Base-by-base conservation (phyloP, 179 eudicot species). In the Pouteria campechiana region DNA sequence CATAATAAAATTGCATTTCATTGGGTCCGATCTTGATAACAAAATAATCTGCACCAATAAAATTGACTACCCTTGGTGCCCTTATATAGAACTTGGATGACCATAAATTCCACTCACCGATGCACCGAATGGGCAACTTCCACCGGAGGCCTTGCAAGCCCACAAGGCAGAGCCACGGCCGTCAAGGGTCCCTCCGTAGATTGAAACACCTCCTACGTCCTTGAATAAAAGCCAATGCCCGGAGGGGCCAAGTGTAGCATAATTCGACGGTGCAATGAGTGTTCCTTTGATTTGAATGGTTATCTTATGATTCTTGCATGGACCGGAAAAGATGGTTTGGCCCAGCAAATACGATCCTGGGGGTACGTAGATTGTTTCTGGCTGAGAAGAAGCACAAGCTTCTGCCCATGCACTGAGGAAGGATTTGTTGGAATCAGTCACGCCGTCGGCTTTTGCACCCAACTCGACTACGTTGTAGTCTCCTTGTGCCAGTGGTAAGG, bases 121-220 rank as follows among this genome's bases (percentile, higher is more conserved):
- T 15, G 70, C 78, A 27, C 87, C 93, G 3, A 9, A 4, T 0
- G 83, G 93, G 24, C 83, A 73, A 27, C 27, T 41, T n/a, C 46
- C 57, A 44, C 68, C 63, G 3, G 72, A 55, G 12, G 38, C 30
- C 58, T 73, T 78, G 44, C 93, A 82, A 36, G 57, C 61, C 88
- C 93, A 82, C 45, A 79, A 42, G 19, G 29, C 39, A 23, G 61
- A 35, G 2, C 93, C 83, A 27, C 48, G 50, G 0, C 69, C 81
- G 7, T 79, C 88, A 18, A 82, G 41, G 19, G 29, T 48, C 8
- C 88, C 93, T 13, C 88, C 83, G 7, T 41, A 19, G 33, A 68
- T 56, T 7, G 67, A 40, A 37, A 80, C 63, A 25, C 78, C 73
- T 14, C 27, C 31, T 17, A 63, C 81, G 2, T 12, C 34, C 15